Conservation (phyloP, 768 basidiomycete species). For the Royoungia palumana region DNA sequence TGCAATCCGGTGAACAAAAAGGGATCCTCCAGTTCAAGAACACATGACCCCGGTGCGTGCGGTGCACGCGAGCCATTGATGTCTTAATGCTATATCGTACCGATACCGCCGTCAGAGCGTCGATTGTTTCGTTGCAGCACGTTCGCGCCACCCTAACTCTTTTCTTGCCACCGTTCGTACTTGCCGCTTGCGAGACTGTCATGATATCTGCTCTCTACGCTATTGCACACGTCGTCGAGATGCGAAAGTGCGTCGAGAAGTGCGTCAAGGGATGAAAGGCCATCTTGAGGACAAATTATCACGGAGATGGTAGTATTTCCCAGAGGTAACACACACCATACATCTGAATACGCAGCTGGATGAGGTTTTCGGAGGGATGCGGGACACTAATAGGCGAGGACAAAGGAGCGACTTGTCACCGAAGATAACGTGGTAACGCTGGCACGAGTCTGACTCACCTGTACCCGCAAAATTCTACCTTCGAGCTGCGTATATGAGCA, state of each 20-base stretch:
- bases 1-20: no score
- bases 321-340: conserved; percentile 66
- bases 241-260: conserved; percentile 73
- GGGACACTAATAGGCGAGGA: conserved; percentile 41
- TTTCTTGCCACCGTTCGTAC: conserved; percentile 70
- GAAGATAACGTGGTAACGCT: background rate
- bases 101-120: no score
- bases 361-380: conserved; percentile 95
- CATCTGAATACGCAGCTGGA: conserved; percentile 99
- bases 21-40: no score
- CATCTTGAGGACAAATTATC: conserved; percentile 48
- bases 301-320: background rate
- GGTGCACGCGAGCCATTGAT: no score
- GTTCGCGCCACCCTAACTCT: conserved; percentile 50
- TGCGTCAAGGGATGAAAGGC: conserved; percentile 80
- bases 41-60: no score
- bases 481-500: conserved; percentile 56
- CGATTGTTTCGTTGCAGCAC: no score
- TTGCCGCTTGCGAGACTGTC: conserved; percentile 50
- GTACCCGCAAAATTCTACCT: conserved; percentile 98
- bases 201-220: conserved; percentile 67
- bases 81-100: no score
- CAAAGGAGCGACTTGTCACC: conserved; percentile 9
- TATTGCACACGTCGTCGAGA: conserved; percentile 71
- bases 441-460: conserved; percentile 48